Evolutionary conservation across 768 basidiomycete species (phyloP), one percentile per base, ranked within the genome.

Genomic region (Suillus paluster): DNA sequence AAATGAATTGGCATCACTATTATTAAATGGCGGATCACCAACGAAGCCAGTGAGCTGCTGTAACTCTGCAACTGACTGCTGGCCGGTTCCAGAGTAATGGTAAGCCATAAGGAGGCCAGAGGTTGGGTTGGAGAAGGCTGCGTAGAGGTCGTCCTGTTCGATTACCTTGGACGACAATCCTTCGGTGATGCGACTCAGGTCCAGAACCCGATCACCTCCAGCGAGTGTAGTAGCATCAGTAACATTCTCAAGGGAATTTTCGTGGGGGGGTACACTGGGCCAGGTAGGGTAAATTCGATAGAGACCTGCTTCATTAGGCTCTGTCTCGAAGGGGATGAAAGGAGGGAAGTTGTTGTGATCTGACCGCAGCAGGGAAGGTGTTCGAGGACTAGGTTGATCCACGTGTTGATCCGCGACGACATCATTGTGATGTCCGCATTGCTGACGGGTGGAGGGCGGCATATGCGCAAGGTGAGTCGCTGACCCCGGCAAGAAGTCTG

Each of bases 31-130:
- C 5, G 53, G 46, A 21, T 68, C 66, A 0, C 54, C 23, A 10
- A 77, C 50, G 11, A 72, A 75, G 1, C 64, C 62, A 5, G 73
- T 71, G 0, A 80, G 68, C 0, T 58, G 59, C 14, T 77, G 58
- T 0, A 74, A 36, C 25, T 77, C 75, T 0, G 14, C 34, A 3
- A 60, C 44, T 0, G 78, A 73, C 58, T 77, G 78, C 2, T 0
- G 68, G 63, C 46, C 68, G n/a, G n/a, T n/a, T n/a, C n/a, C n/a
- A n/a, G n/a, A n/a, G n/a, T n/a, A n/a, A n/a, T n/a, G n/a, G n/a
- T n/a, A n/a, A n/a, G n/a, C n/a, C n/a, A n/a, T n/a, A n/a, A n/a
- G n/a, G n/a, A n/a, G n/a, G n/a, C n/a, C 73, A 1, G 64, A 58
- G 0, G 72, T 68, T 1, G 60, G 58, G 59, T 66, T 62, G 14